A percentile compares a stretch with the other conserved stretches of the same genome.
Evolutionary conservation across 129 eudicot genomes (phyloP).

Genomic region (Cynara cardunculus): DNA sequence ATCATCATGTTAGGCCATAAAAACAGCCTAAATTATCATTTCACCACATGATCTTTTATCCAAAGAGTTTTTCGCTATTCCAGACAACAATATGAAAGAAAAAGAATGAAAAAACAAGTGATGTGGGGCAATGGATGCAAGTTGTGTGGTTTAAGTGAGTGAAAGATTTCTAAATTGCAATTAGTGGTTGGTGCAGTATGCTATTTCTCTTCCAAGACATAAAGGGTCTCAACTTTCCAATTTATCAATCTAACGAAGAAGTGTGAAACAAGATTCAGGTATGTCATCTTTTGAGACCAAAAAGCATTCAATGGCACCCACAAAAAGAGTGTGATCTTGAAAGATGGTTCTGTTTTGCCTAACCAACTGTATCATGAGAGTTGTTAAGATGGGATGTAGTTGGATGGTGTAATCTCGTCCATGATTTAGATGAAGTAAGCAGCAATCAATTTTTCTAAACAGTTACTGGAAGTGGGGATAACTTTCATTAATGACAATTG

Average conservation of each 20-base stretch:
- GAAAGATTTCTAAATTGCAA: conserved; percentile 20
- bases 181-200: conserved; percentile 32
- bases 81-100: conserved; percentile 14
- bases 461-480: conserved; percentile 31
- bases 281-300: conserved; percentile 41
- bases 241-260: conserved; percentile 14
- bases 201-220: conserved; percentile 15
- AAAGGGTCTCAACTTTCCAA: conserved; percentile 14
- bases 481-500: conserved; percentile 33
- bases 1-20: conserved; percentile 16
- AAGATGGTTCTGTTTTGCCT: conserved; percentile 30
- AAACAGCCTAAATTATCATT: conserved; percentile 7
- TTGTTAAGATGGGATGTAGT: conserved; percentile 27
- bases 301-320: conserved; percentile 12
- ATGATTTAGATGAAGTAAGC: conserved; percentile 17
- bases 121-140: conserved; percentile 18
- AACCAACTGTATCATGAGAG: conserved; percentile 35
- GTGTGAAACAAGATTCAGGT: conserved; percentile 22
- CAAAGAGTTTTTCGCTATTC: conserved; percentile 11
- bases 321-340: conserved; percentile 31
- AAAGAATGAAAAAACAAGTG: neutral
- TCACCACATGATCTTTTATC: conserved; percentile 17
- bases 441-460: conserved; percentile 32
- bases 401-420: conserved; percentile 44
- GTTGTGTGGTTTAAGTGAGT: conserved; percentile 17